Percentiles rank a stretch among this genome's conserved stretches.
Evolutionary conservation across 1,139 yeast genomes (phyloP).

Genomic region (Hansenula lynferdii): DNA sequence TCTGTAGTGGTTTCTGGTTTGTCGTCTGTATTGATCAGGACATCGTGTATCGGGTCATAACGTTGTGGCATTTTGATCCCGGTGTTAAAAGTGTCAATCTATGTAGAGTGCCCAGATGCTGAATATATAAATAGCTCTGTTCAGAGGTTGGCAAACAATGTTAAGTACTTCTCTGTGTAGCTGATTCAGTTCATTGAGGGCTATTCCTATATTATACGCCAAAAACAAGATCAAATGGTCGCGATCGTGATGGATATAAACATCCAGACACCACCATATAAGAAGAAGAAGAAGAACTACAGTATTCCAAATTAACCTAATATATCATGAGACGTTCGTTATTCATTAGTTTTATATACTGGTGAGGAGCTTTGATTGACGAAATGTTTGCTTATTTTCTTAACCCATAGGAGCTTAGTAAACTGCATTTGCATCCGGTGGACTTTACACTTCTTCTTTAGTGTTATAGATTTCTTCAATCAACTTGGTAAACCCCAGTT

Average conservation of each 20-base stretch:
- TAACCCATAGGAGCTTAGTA: no score
- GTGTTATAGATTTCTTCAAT: background rate
- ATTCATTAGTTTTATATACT: background rate
- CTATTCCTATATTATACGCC: no score
- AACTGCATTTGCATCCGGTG: no score
- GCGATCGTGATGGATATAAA: background rate
- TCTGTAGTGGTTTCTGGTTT: background rate
- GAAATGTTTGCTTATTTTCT: no score
- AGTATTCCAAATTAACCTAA: background rate
- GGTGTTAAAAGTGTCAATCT: background rate
- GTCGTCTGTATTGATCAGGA: background rate
- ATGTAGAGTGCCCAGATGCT: background rate
- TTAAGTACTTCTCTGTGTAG: no score
- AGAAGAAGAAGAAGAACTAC: background rate
- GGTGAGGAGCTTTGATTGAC: no score
- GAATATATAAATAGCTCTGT: no score
- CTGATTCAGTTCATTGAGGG: no score
- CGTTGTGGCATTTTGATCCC: background rate
- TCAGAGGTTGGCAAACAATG: no score
- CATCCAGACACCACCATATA: background rate
- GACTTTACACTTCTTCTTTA: background rate
- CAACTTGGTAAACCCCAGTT: background rate
- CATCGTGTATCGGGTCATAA: slow-evolving; percentile 5
- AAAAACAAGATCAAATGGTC: no score
- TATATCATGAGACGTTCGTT: background rate